Evolutionary conservation across 129 eudicot species (phyloP).

Genomic region (Lactuca sativa): DNA sequence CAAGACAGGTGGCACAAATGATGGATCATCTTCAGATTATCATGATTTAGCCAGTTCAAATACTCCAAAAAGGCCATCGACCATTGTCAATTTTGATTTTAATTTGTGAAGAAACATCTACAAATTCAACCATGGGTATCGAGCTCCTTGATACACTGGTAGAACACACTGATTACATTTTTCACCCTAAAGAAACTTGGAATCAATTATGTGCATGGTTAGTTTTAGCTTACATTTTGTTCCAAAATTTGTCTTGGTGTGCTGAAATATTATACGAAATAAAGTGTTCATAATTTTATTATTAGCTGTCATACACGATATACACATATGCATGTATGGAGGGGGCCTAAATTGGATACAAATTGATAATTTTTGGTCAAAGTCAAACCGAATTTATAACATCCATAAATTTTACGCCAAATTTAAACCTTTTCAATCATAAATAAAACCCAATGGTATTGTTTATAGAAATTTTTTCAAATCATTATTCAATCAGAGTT

Average conservation of each 20-base stretch:
- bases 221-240: constrained; percentile 21
- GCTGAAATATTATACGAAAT: no score
- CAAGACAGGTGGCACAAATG: constrained; percentile 44
- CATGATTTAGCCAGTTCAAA: constrained; percentile 36
- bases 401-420: no score
- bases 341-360: constrained; percentile 95
- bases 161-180: constrained; percentile 90
- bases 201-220: constrained; percentile 80
- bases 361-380: constrained; percentile 76
- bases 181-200: constrained; percentile 89
- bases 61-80: constrained; percentile 61
- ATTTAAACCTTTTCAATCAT: no score
- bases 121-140: constrained; percentile 42
- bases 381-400: constrained; percentile 84
- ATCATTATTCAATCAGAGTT: no score
- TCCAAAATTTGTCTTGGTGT: no score
- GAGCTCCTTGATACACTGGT: constrained; percentile 92
- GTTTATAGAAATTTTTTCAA: no score
- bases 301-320: constrained; percentile 20
- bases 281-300: no score
- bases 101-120: constrained; percentile 49
- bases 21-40: constrained; percentile 60
- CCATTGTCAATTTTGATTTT: constrained; percentile 77
- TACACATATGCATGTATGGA: constrained; percentile 69
- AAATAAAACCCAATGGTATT: no score